Conservation (phyloP, 352 stramenopile genomes). For the Phytophthora colocasiae region DNA sequence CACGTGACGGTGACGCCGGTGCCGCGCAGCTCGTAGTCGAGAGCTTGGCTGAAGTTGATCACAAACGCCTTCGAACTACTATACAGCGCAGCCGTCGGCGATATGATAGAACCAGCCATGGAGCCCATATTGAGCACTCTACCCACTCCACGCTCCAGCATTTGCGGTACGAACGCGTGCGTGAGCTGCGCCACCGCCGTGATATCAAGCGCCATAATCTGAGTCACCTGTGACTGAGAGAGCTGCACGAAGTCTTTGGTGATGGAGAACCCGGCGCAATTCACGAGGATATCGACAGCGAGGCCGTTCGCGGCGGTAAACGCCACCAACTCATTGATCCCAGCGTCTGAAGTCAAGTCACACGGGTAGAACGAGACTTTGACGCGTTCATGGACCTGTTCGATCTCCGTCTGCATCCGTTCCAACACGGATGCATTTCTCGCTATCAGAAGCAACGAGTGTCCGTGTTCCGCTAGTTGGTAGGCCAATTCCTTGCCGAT, state of each 20-base stretch:
- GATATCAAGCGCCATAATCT: slow-evolving; percentile 72
- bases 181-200: slow-evolving; percentile 57
- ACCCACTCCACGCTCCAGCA: slow-evolving; percentile 69
- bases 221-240: slow-evolving; percentile 39
- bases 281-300: slow-evolving; percentile 78
- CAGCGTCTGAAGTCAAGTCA: slow-evolving; percentile 50
- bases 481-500: slow-evolving; percentile 76
- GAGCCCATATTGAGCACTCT: slow-evolving; percentile 83
- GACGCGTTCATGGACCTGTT: slow-evolving; percentile 45
- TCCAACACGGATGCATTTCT: slow-evolving; percentile 55
- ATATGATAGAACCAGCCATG: slow-evolving; percentile 55
- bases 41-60: slow-evolving; percentile 67
- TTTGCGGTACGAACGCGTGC: slow-evolving; percentile 64
- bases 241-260: slow-evolving; percentile 47
- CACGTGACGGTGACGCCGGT: slow-evolving; percentile 73
- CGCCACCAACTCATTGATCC: slow-evolving; percentile 44
- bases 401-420: slow-evolving; percentile 61
- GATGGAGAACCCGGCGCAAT: slow-evolving; percentile 66
- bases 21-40: slow-evolving; percentile 76
- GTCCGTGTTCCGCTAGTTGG: slow-evolving; percentile 64
- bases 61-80: slow-evolving; percentile 75
- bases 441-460: slow-evolving; percentile 68
- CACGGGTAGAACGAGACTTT: slow-evolving; percentile 50
- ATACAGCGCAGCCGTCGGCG: slow-evolving; percentile 69
- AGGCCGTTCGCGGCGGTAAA: slow-evolving; percentile 55